phyloP scores from a whole-genome alignment of 306 rosid species.

The Vigna angularis region DNA sequence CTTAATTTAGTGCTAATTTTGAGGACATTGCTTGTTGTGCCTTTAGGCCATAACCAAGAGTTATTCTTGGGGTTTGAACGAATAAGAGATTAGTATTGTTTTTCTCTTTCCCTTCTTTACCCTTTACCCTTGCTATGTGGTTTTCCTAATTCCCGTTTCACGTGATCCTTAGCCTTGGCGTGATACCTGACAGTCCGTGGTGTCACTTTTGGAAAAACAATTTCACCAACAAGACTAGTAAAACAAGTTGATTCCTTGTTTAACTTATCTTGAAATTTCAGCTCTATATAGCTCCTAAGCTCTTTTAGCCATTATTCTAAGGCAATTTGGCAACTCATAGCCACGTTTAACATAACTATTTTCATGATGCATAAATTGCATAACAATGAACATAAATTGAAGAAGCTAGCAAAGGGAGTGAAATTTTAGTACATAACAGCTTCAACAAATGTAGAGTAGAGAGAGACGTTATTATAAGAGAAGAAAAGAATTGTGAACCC shows the following conservation, averaged over 20 bases:
- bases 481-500: constrained; percentile 49
- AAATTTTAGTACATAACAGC: constrained; percentile 26
- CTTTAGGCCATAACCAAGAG: constrained; percentile 66
- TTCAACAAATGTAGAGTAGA: not conserved
- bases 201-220: constrained; percentile 41
- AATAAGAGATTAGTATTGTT: constrained; percentile 34
- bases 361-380: constrained; percentile 30
- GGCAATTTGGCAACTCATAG: constrained; percentile 30
- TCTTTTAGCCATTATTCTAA: constrained; percentile 26
- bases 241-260: constrained; percentile 34
- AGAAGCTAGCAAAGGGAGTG: constrained; percentile 40
- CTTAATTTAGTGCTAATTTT: constrained; percentile 69
- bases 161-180: constrained; percentile 49
- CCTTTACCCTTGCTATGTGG: constrained; percentile 42
- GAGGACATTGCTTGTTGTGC: constrained; percentile 72
- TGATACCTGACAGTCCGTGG: constrained; percentile 39
- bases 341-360: constrained; percentile 4
- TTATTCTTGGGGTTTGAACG: constrained; percentile 67
- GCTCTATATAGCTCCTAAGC: constrained; percentile 41
- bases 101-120: constrained; percentile 42
- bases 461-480: not conserved
- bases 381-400: constrained; percentile 21
- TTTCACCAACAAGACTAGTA: constrained; percentile 32
- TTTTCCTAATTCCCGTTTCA: constrained; percentile 42
- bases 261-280: constrained; percentile 45